Evolutionary conservation across 805 yeast species (phyloP).

Genomic region (Teunomyces barrocoloradensis): DNA sequence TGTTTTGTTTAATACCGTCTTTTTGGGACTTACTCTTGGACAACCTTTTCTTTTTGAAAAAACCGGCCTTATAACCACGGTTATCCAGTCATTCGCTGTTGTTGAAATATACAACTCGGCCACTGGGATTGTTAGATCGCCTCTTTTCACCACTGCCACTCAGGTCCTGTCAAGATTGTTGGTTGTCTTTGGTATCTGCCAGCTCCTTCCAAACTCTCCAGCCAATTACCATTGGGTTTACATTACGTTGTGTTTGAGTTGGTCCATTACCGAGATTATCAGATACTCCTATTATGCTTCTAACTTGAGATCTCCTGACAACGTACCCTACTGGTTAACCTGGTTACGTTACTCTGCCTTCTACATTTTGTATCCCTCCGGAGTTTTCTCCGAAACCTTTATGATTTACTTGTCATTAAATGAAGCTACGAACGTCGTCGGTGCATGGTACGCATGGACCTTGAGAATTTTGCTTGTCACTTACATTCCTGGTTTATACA

Average conservation of each 20-base stretch:
- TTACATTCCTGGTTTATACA: conserved; percentile 85
- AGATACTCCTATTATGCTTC: conserved; percentile 87
- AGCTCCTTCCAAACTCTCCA: conserved; percentile 68
- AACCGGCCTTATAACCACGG: conserved; percentile 56
- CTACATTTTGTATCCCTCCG: conserved; percentile 81
- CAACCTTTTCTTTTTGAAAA: conserved; percentile 65
- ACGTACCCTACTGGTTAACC: conserved; percentile 57
- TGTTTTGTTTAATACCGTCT: conserved; percentile 38
- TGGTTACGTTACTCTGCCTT: conserved; percentile 83
- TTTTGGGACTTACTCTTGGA: conserved; percentile 42
- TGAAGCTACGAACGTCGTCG: conserved; percentile 57
- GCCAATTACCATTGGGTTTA: conserved; percentile 61
- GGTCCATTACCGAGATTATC: conserved; percentile 93
- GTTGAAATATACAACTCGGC: conserved; percentile 78
- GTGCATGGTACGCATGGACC: conserved; percentile 51
- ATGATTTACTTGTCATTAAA: conserved; percentile 68
- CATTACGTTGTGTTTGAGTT: conserved; percentile 68
- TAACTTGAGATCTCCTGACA: conserved; percentile 48
- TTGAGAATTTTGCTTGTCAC: conserved; percentile 57
- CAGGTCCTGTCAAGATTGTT: conserved; percentile 86
- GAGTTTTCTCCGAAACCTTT: conserved; percentile 80
- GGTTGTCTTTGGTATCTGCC: conserved; percentile 79
- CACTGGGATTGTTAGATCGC: conserved; percentile 80
- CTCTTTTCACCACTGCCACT: conserved; percentile 75
- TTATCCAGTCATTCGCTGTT: conserved; percentile 75